Conservation (phyloP, 257 asterid genomes). For the Plectranthus barbatus region DNA sequence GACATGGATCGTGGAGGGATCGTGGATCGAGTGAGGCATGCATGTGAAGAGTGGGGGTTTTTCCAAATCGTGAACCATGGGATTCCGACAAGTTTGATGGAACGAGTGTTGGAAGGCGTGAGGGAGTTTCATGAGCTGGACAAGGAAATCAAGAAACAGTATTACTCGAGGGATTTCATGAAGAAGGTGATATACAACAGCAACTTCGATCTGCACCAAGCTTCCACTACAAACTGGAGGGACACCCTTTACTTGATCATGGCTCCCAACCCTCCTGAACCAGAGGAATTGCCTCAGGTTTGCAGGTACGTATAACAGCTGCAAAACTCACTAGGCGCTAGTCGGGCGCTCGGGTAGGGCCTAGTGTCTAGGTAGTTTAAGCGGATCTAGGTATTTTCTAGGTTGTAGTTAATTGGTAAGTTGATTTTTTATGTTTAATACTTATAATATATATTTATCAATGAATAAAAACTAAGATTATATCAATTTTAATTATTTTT, state of each 20-base stretch:
- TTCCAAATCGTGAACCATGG: constrained; percentile 35
- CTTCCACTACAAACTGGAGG: constrained; percentile 34
- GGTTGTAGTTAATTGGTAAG: no score
- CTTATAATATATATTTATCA: no score
- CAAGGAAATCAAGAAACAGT: constrained; percentile 19
- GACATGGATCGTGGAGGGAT: background rate
- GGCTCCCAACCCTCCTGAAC: constrained; percentile 29
- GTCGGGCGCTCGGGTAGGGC: no score
- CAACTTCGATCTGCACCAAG: constrained; percentile 21
- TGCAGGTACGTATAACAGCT: constrained; percentile 24
- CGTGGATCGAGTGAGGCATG: constrained; percentile 11
- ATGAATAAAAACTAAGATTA: no score
- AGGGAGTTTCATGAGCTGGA: constrained; percentile 26
- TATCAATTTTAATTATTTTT: no score
- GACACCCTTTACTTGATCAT: constrained; percentile 24
- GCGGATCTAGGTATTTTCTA: no score
- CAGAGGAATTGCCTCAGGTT: constrained; percentile 16
- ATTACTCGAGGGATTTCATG: constrained; percentile 25
- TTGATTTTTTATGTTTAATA: no score
- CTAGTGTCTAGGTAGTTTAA: no score
- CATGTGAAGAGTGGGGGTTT: constrained; percentile 26
- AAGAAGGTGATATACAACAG: constrained; percentile 16
- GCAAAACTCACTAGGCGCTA: no score
- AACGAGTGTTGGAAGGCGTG: constrained; percentile 9
- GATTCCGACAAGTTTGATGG: constrained; percentile 6